A percentile compares a stretch with the other conserved stretches of the same genome.
These are phyloP conservation scores for Mucor indicus DNA, from an alignment of 371 early-diverging fungal species.

Conservation along the genomic window DNA sequence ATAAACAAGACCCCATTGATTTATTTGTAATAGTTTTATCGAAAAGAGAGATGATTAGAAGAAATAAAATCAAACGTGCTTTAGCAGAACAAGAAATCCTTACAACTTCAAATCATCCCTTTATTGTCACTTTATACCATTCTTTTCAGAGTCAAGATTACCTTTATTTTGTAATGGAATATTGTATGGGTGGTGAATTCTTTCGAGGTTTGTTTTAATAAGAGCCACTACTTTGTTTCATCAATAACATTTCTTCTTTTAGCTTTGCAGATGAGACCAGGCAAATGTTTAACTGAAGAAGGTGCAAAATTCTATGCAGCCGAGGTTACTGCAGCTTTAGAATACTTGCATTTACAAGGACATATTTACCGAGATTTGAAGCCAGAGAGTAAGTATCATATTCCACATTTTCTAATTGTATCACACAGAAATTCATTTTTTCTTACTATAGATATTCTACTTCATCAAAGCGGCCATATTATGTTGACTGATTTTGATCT, in stretches of 20 bases:
- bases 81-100: constrained; percentile 96
- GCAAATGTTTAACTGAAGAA: constrained; percentile 81
- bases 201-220: constrained; percentile 66
- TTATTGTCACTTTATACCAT: constrained; percentile 96
- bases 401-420: too few species aligned
- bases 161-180: constrained; percentile 97
- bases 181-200: constrained; percentile 98
- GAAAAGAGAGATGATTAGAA: constrained; percentile 92
- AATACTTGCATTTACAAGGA: constrained; percentile 95
- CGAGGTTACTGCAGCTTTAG: constrained; percentile 92
- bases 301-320: constrained; percentile 97
- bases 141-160: constrained; percentile 94
- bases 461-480: constrained; percentile 91
- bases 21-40: constrained; percentile 61
- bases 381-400: constrained; percentile 85
- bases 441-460: constrained; percentile 85
- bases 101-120: constrained; percentile 93
- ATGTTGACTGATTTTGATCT: constrained; percentile 95
- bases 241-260: neutral
- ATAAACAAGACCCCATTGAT: neutral
- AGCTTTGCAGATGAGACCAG: constrained; percentile 84
- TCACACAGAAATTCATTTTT: too few species aligned
- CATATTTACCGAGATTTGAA: constrained; percentile 98
- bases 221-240: neutral
- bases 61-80: constrained; percentile 94